Evolutionary conservation across 768 basidiomycete genomes (phyloP).

Genomic region (Stropharia rugosoannulata): DNA sequence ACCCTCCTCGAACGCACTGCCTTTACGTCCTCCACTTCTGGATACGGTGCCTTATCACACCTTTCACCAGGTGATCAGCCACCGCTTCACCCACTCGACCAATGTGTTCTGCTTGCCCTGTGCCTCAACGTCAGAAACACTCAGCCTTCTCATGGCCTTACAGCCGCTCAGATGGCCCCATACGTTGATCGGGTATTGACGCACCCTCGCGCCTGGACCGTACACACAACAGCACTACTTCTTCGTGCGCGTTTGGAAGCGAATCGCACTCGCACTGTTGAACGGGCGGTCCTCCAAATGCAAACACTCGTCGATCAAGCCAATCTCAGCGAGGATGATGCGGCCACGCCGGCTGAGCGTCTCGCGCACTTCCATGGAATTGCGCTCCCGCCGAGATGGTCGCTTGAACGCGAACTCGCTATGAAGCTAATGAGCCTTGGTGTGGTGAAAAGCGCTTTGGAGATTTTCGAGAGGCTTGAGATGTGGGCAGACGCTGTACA

Average conservation of each 20-base stretch:
- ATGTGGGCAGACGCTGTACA: conserved; percentile 98
- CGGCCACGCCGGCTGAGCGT: conserved; percentile 62
- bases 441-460: conserved; percentile 85
- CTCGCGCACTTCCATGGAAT: conserved; percentile 79
- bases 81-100: conserved; percentile 88
- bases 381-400: conserved; percentile 88
- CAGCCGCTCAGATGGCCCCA: conserved; percentile 88
- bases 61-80: conserved; percentile 86
- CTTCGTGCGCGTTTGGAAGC: conserved; percentile 92
- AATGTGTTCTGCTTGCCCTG: conserved; percentile 87
- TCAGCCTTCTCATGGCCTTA: conserved; percentile 87
- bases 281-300: conserved; percentile 88
- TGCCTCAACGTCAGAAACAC: conserved; percentile 90
- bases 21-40: conserved; percentile 74
- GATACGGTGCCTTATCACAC: conserved; percentile 54
- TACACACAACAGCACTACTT: conserved; percentile 95
- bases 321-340: conserved; percentile 76
- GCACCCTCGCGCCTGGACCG: conserved; percentile 92
- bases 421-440: conserved; percentile 81
- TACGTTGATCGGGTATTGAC: conserved; percentile 88
- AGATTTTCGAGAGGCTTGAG: conserved; percentile 91
- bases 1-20: conserved; percentile 93
- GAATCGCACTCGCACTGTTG: conserved; percentile 86
- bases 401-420: conserved; percentile 90
- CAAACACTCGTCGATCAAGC: conserved; percentile 94